A percentile compares a stretch with the other conserved stretches of the same genome.
These are phyloP conservation scores for Pelargonium myrrhifolium DNA, from an alignment of 441 rosid genomes.

Conservation along the genomic window DNA sequence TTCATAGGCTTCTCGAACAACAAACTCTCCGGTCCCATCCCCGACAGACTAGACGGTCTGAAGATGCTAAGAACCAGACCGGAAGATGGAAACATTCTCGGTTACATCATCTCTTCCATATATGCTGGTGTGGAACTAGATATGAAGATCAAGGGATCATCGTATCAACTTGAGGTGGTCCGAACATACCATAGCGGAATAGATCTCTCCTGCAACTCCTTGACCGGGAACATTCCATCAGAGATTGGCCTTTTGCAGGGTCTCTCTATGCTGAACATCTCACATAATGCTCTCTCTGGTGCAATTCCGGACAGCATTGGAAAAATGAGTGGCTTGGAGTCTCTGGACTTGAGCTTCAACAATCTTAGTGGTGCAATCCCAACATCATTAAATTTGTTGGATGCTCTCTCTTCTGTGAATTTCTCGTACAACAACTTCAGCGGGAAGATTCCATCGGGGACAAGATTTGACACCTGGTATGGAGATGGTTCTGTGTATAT, in stretches of 20 bases:
- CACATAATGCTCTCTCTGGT: conserved; percentile 8
- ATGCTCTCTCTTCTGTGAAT: not conserved
- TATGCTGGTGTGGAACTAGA: conserved; percentile 12
- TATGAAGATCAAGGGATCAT: conserved; percentile 4
- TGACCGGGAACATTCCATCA: conserved; percentile 8
- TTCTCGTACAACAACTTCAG: conserved; percentile 9
- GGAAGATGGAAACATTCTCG: not conserved
- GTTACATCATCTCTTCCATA: not conserved
- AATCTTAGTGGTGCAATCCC: not conserved
- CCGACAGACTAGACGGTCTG: conserved; percentile 3
- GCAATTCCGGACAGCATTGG: conserved; percentile 10
- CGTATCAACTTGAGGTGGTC: conserved; percentile 1
- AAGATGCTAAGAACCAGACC: not conserved
- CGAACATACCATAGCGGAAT: conserved; percentile 5
- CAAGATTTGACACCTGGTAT: conserved; percentile 4
- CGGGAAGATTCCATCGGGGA: conserved; percentile 8
- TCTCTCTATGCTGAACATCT: conserved; percentile 4
- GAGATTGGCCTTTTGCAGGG: conserved; percentile 11
- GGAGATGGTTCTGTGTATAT: conserved; percentile 7
- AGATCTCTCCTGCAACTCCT: conserved; percentile 6
- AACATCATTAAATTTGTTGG: conserved; percentile 3
- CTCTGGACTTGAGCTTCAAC: conserved; percentile 15
- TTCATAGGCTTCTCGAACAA: conserved; percentile 9
- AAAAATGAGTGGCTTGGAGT: conserved; percentile 9
- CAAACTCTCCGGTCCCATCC: conserved; percentile 12